A percentile compares a stretch with the other conserved stretches of the same genome.
These are phyloP conservation scores for Pleurotus eryngii DNA, from an alignment of 768 basidiomycete species.

Conservation along the genomic window DNA sequence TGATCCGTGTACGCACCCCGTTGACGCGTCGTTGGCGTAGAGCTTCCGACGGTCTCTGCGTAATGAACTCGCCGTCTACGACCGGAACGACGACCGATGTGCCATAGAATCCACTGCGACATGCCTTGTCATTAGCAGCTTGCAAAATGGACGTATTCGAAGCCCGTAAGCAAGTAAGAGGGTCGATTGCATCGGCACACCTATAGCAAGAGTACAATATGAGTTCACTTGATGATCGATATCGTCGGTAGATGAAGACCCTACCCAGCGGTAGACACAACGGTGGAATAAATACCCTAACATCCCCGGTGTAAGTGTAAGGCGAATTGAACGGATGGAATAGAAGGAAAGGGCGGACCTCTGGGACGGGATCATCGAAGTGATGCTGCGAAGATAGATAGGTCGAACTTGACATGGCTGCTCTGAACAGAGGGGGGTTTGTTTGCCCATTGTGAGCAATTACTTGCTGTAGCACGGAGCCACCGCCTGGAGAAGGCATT, in stretches of 20 bases:
- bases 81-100: slow-evolving; percentile 27
- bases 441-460: slow-evolving; percentile 29
- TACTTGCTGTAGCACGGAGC: slow-evolving; percentile 31
- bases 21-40: background rate
- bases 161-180: slow-evolving; percentile 13
- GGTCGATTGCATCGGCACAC: slow-evolving; percentile 12
- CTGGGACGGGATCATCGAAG: slow-evolving; percentile 24
- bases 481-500: slow-evolving; percentile 19
- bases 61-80: slow-evolving; percentile 28
- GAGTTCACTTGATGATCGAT: no score
- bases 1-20: background rate
- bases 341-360: background rate
- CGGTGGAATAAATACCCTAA: background rate
- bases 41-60: slow-evolving; percentile 8
- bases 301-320: no score
- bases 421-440: slow-evolving; percentile 22
- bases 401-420: slow-evolving; percentile 26
- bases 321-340: no score
- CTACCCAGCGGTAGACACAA: background rate
- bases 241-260: background rate
- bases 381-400: slow-evolving; percentile 26
- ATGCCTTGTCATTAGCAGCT: slow-evolving; percentile 20
- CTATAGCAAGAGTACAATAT: background rate
- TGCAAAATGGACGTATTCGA: slow-evolving; percentile 16
- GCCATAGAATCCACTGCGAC: slow-evolving; percentile 19